These are phyloP conservation scores for Aspergillus sp. DNA, from an alignment of 2,329 filamentous ascomycete genomes.

Conservation along the genomic window DNA sequence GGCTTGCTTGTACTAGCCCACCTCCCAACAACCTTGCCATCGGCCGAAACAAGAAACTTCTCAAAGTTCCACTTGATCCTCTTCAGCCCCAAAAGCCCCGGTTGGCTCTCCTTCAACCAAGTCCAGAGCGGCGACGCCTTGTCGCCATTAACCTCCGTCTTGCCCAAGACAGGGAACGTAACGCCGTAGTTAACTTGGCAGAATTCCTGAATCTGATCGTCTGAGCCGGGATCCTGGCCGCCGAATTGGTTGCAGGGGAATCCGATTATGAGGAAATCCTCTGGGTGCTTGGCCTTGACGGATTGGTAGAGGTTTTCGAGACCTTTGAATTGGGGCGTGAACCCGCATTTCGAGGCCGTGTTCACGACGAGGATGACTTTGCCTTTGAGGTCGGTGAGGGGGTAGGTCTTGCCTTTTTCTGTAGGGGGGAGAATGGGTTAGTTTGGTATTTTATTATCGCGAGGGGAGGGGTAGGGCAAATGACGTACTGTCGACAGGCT, in stretches of 20 bases:
- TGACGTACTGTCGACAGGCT: slow-evolving; percentile 56
- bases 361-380: slow-evolving; percentile 97
- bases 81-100: slow-evolving; percentile 85
- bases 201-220: slow-evolving; percentile 78
- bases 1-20: slow-evolving; percentile 91
- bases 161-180: slow-evolving; percentile 84
- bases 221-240: slow-evolving; percentile 78
- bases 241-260: slow-evolving; percentile 99
- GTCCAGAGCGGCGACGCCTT: slow-evolving; percentile 75
- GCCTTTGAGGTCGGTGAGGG: slow-evolving; percentile 72
- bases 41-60: slow-evolving; percentile 87
- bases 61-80: slow-evolving; percentile 99
- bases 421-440: slow-evolving; percentile 13
- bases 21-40: slow-evolving; percentile 79
- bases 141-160: slow-evolving; percentile 91
- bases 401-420: slow-evolving; percentile 73
- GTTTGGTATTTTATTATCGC: neutral
- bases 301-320: slow-evolving; percentile 88
- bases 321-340: slow-evolving; percentile 91
- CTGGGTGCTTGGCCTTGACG: slow-evolving; percentile 66
- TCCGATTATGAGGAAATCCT: slow-evolving; percentile 83
- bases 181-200: slow-evolving; percentile 96
- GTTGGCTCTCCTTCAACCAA: slow-evolving; percentile 70
- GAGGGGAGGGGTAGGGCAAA: neutral
- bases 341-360: slow-evolving; percentile 97